Evolutionary conservation across 2,329 filamentous ascomycete genomes (phyloP), one percentile per base, ranked within the genome.

Genomic region (Aspergillus brunneoviolaceus): DNA sequence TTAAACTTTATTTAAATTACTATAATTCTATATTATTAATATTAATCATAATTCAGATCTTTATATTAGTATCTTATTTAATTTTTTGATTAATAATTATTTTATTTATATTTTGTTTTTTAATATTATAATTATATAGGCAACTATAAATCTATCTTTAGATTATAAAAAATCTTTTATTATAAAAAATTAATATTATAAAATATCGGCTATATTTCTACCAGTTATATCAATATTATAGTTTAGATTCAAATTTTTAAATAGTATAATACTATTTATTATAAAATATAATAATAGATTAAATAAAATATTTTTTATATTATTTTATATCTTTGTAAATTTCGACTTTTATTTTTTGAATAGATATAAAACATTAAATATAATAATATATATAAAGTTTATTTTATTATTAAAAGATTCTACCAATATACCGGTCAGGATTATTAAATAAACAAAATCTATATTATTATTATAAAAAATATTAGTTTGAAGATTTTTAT

Each of bases 291-390:
- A 51, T 33, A 35, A 33, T 31, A 51, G 21, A n/a, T 51, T 51
- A 51, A 19, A 51, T 51, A 51, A 35, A 9, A 21, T 51, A 51
- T 51, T n/a, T 51, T 31, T 33, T 51, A 51, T 51, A 51, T 51
- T 31, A 21, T 51, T n/a, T 29, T 11, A 50, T 29, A 29, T 50
- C 7, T n/a, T 5, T 27, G 4, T 50, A 29, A 29, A 23, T 27
- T 1, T 23, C 0, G 29, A 19, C 27, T 51, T 35, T 4, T 39
- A 7, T 25, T 39, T 49, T 7, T 50, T 56, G 50, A 35, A 35
- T 49, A 49, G 27, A 21, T 49, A 49, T 56, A 33, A 21, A 49
- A 35, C 12, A 33, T 49, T 21, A 42, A 31, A 27, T 16, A 50
- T 49, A 56, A 35, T 39, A 50, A 23, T 50, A 49, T 35, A 9